Evolutionary conservation across 306 rosid genomes (phyloP), one percentile per base, ranked within the genome.

Genomic region (Vicia faba): DNA sequence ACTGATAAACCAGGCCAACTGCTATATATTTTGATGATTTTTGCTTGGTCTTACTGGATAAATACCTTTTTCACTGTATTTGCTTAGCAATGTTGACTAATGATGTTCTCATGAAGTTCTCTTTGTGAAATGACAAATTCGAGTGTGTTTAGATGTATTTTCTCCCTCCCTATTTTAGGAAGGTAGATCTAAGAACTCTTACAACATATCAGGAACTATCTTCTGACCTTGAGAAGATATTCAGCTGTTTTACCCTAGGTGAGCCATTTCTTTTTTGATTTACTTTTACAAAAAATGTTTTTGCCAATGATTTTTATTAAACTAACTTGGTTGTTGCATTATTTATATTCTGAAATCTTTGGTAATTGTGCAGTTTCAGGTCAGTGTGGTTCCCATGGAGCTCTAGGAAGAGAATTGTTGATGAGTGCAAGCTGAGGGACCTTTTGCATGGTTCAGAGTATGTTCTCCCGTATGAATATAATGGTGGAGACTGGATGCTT

Each of bases 111-210:
- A 6, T 55, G 39, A n/a, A n/a, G n/a, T n/a, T n/a, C n/a, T n/a
- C n/a, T 50, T 50, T 50, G 29, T 9, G n/a, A 50, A 50, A 19
- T 3, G 28, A 50, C 29, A 50, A 50, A 50, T 50, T 50, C 10
- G 29, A 50, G 56, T 20, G 58, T 20, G 20, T 51, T 51, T 51
- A 10, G n/a, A n/a, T 53, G 59, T 23, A 20, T 23, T 20, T 54
- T 97, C 97, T 72, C 97, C 98, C 36, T 88, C 97, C 96, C 40
- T 88, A 89, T 86, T 71, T 88, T 73, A 83, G 96, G 81, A 93
- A 93, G 80, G 97, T 88, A 20, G 96, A 88, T 81, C 96, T 88
- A 71, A 83, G 91, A 76, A 84, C 71, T 38, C 89, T 88, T 66
- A 53, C 86, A 14, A 71, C 91, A 11, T 88, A 89, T 76, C 93